Conservation (phyloP, 139 green algal genomes). For the Chlamydomonas asymmetrica region DNA sequence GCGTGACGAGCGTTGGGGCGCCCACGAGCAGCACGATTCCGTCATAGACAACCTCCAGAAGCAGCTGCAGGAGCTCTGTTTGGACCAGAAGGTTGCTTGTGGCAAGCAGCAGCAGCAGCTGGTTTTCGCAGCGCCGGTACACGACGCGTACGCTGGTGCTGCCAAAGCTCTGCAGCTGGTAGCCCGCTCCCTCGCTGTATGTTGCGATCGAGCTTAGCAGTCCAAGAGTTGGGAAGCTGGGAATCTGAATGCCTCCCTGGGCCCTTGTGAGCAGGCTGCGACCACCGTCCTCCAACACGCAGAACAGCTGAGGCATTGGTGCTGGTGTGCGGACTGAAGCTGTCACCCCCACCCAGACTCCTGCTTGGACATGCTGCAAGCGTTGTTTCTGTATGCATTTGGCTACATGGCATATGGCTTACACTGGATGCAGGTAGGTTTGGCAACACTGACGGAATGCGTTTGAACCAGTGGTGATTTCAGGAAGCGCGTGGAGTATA, state of each 20-base stretch:
- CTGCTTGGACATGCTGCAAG: too few species aligned
- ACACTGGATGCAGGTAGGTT: too few species aligned
- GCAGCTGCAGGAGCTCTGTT: constrained; percentile 22
- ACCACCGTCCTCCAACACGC: constrained; percentile 34
- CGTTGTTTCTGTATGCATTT: too few species aligned
- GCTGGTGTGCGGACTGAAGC: too few species aligned
- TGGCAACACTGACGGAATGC: too few species aligned
- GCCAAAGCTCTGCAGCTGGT: constrained; percentile 29
- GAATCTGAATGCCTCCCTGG: constrained; percentile 39
- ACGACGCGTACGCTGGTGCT: constrained; percentile 44
- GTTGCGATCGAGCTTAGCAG: constrained; percentile 44
- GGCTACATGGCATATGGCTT: too few species aligned
- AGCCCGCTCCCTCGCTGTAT: constrained; percentile 29
- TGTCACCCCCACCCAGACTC: too few species aligned
- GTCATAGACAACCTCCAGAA: constrained; percentile 40
- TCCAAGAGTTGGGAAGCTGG: constrained; percentile 42
- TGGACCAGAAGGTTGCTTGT: constrained; percentile 47
- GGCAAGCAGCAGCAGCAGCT: constrained; percentile 43
- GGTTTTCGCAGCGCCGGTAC: constrained; percentile 35
- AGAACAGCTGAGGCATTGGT: constrained; percentile 31
- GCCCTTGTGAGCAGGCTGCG: constrained; percentile 28
- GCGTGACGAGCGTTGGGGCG: background rate
- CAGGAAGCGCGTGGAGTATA: too few species aligned
- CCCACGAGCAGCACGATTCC: constrained; percentile 39
- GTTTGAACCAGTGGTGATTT: too few species aligned